Conservation (phyloP, 2,329 filamentous ascomycete genomes). For the Zelopaecilomyces penicillatus region DNA sequence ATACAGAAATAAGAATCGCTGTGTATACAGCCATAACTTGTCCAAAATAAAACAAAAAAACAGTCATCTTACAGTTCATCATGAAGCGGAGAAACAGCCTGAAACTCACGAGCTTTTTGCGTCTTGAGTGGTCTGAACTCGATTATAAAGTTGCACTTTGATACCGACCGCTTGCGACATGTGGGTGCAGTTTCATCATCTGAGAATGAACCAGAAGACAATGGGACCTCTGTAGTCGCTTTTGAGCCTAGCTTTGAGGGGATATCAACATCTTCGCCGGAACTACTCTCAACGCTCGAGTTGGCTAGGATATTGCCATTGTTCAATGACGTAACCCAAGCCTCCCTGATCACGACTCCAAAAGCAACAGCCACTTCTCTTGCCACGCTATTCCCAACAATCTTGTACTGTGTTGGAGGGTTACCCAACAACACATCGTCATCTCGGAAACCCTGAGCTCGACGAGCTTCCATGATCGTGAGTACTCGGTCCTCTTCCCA, state of each 20-base stretch:
- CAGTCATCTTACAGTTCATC: too few species aligned
- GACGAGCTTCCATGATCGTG: slow-evolving; percentile 56
- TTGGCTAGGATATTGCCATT: background rate
- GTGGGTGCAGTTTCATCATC: too few species aligned
- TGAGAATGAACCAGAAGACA: too few species aligned
- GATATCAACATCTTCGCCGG: slow-evolving; percentile 8
- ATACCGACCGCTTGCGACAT: too few species aligned
- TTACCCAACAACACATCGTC: slow-evolving; percentile 59
- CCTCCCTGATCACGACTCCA: slow-evolving; percentile 55
- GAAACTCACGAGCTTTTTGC: too few species aligned
- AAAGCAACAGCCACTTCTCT: slow-evolving; percentile 58
- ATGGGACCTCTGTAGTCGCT: too few species aligned
- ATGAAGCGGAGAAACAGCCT: too few species aligned
- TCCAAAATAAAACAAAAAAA: too few species aligned
- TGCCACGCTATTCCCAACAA: slow-evolving; percentile 72
- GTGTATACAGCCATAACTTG: too few species aligned
- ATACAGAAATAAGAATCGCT: too few species aligned
- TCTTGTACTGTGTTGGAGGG: slow-evolving; percentile 47
- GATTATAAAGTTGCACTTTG: too few species aligned
- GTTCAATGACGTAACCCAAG: slow-evolving; percentile 25
- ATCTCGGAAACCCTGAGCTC: slow-evolving; percentile 64
- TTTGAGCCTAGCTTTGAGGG: background rate
- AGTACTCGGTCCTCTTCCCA: slow-evolving; percentile 56
- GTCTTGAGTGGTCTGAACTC: too few species aligned
- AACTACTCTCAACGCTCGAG: background rate